Evolutionary conservation across 2,329 filamentous ascomycete genomes (phyloP).

Genomic region (Gremmenia infestans): DNA sequence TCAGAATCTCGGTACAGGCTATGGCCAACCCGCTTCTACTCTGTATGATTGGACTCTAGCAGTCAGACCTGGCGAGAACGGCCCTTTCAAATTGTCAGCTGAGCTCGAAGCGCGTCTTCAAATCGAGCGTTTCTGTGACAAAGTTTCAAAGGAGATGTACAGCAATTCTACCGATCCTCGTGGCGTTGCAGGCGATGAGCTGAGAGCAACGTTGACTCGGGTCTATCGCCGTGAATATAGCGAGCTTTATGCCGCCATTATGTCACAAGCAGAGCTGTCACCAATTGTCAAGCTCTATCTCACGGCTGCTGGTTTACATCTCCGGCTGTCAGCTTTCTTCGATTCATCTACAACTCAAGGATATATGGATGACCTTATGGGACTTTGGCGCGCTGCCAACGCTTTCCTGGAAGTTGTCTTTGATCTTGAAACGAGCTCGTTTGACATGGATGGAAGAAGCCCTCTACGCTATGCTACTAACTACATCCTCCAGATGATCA

Average conservation of each 20-base stretch:
- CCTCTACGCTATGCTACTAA: constrained; percentile 61
- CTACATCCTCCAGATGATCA: constrained; percentile 80
- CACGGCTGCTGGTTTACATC: constrained; percentile 67
- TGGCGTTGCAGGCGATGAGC: constrained; percentile 62
- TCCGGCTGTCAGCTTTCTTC: constrained; percentile 76
- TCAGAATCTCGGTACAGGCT: constrained; percentile 76
- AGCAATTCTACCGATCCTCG: constrained; percentile 70
- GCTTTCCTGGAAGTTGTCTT: constrained; percentile 58
- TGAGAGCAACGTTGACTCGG: constrained; percentile 60
- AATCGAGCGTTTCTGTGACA: constrained; percentile 72
- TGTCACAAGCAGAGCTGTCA: constrained; percentile 51
- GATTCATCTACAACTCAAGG: constrained; percentile 67
- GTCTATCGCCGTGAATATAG: constrained; percentile 61
- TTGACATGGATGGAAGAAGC: constrained; percentile 40
- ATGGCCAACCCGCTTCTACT: constrained; percentile 74
- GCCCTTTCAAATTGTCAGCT: constrained; percentile 52
- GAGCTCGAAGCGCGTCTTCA: constrained; percentile 64
- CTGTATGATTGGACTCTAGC: constrained; percentile 71
- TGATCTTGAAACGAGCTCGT: constrained; percentile 49
- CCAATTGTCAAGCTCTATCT: constrained; percentile 61
- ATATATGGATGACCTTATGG: constrained; percentile 70
- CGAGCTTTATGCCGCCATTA: constrained; percentile 56
- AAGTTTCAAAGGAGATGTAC: constrained; percentile 74
- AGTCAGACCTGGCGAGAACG: constrained; percentile 53
- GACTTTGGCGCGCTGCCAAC: constrained; percentile 67